A percentile compares a stretch with the other conserved stretches of the same genome.
phyloP scores from a whole-genome alignment of 176 grass and related monocot species.

The Avena atlantica region DNA sequence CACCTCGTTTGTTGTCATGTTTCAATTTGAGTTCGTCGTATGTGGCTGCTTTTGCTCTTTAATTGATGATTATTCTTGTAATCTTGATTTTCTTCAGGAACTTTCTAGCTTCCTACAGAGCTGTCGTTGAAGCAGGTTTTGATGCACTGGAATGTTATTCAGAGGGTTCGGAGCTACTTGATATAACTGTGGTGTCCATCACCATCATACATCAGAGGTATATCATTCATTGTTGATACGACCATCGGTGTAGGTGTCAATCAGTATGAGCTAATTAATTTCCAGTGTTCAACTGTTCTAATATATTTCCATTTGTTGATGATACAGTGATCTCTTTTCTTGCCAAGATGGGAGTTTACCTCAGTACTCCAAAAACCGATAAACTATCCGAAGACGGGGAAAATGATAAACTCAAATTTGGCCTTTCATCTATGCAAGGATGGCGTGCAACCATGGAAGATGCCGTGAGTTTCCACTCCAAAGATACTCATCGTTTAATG shows the following conservation, averaged over 20 bases:
- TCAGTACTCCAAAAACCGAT: slow-evolving; percentile 90
- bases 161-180: slow-evolving; percentile 17
- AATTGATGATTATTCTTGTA: background rate
- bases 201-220: background rate
- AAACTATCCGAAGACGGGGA: slow-evolving; percentile 81
- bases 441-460: slow-evolving; percentile 99
- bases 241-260: slow-evolving; percentile 12
- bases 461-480: slow-evolving; percentile 69
- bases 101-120: slow-evolving; percentile 16
- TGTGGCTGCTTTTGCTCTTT: background rate
- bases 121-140: background rate
- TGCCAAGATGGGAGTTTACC: slow-evolving; percentile 87
- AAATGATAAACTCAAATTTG: slow-evolving; percentile 75
- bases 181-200: slow-evolving; percentile 18
- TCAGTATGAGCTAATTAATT: slow-evolving; percentile 17
- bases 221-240: background rate
- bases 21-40: slow-evolving; percentile 6
- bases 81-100: slow-evolving; percentile 1
- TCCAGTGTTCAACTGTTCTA: slow-evolving; percentile 31
- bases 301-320: slow-evolving; percentile 21
- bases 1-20: background rate
- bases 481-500: slow-evolving; percentile 27
- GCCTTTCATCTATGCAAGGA: slow-evolving; percentile 97
- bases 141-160: background rate
- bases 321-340: slow-evolving; percentile 7